These are phyloP conservation scores for Xylariales sp. DNA, from an alignment of 2,329 filamentous ascomycete species.

Conservation along the genomic window DNA sequence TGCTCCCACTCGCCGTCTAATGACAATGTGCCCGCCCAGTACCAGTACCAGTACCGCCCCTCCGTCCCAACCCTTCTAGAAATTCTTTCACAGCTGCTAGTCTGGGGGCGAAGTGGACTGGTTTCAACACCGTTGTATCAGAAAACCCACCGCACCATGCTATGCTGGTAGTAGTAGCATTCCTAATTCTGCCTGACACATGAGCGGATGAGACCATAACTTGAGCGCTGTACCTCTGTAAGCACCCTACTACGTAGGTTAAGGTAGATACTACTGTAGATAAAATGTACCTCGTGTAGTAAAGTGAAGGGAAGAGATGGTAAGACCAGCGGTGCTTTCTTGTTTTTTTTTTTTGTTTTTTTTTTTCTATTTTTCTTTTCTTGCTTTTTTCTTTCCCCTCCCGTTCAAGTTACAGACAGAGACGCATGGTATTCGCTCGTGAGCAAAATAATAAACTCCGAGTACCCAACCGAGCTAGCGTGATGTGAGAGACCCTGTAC, in stretches of 20 bases:
- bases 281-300: too few relatives aligned
- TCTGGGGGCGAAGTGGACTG: slow-evolving; percentile 6
- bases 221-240: not conserved
- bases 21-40: not conserved
- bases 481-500: slow-evolving; percentile 8
- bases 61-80: slow-evolving; percentile 28
- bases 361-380: not conserved
- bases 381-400: too few relatives aligned
- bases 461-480: slow-evolving; percentile 15
- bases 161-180: not conserved
- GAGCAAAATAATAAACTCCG: not conserved
- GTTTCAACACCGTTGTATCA: slow-evolving; percentile 16
- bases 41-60: too few relatives aligned
- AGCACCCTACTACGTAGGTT: too few relatives aligned
- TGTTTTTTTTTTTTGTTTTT: not conserved
- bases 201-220: not conserved
- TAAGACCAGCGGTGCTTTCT: not conserved
- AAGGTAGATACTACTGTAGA: too few relatives aligned
- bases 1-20: not conserved
- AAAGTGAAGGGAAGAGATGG: too few relatives aligned
- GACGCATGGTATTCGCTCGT: not conserved
- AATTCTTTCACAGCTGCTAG: slow-evolving; percentile 22
- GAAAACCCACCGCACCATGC: slow-evolving; percentile 3
- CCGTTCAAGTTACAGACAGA: not conserved
- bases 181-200: not conserved